Evolutionary conservation across 805 yeast species (phyloP).

Genomic region (Candida ipomoeae): DNA sequence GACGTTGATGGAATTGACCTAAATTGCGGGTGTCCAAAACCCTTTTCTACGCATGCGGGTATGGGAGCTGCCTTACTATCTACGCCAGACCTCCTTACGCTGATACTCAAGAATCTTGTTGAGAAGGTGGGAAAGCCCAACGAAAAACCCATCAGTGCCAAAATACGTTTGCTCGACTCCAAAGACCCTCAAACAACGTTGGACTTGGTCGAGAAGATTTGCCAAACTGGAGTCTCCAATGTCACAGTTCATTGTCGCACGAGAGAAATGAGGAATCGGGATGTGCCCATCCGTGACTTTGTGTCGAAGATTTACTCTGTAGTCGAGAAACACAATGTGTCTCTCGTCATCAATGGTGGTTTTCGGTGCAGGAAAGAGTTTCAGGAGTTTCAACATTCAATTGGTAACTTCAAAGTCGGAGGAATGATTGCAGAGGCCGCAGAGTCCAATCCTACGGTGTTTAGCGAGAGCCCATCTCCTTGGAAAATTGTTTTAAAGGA

Average conservation of each 20-base stretch:
- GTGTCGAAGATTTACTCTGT: conserved; percentile 57
- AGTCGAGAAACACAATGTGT: conserved; percentile 59
- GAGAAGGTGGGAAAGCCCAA: conserved; percentile 74
- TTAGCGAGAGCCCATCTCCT: conserved; percentile 40
- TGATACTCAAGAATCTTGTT: conserved; percentile 66
- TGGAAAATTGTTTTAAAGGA: conserved; percentile 58
- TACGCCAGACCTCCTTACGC: conserved; percentile 75
- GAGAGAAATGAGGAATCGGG: conserved; percentile 81
- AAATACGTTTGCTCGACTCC: conserved; percentile 73
- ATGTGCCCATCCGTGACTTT: conserved; percentile 71
- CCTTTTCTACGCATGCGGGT: conserved; percentile 88
- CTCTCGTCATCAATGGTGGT: conserved; percentile 81
- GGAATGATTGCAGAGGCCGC: conserved; percentile 94
- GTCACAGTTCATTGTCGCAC: conserved; percentile 92
- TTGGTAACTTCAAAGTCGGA: conserved; percentile 59
- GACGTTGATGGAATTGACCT: conserved; percentile 94
- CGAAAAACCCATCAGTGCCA: conserved; percentile 81
- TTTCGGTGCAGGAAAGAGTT: conserved; percentile 54
- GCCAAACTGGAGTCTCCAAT: conserved; percentile 76
- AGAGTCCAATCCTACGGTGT: conserved; percentile 80
- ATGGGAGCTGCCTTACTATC: conserved; percentile 93
- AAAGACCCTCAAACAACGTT: conserved; percentile 51
- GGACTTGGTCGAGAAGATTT: conserved; percentile 46
- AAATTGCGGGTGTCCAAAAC: conserved; percentile 97
- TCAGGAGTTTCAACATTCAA: conserved; percentile 44